Evolutionary conservation across 495 filamentous ascomycete species (phyloP), one percentile per base, ranked within the genome.

Genomic region (Entonaema liquescens): DNA sequence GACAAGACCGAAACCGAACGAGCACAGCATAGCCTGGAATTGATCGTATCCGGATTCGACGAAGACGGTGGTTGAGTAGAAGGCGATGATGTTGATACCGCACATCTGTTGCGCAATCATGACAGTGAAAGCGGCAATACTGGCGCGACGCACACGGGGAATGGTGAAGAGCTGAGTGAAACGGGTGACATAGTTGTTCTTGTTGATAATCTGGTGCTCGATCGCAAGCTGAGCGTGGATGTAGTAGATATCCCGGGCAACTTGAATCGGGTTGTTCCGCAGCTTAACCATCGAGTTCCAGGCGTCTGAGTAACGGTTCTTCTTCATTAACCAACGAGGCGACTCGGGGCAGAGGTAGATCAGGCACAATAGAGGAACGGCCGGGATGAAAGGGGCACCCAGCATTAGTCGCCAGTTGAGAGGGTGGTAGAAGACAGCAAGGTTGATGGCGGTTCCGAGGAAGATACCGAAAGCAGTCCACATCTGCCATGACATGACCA

Each of bases 41-140:
- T 85, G 78, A 57, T 38, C 77, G 19, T 87, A 86, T 21, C 90
- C 89, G 17, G 91, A 87, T 1, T 91, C 68, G 6, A 75, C 71
- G 81, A 95, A 95, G 55, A 95, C 83, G 2, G 91, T 91, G 0
- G 89, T 89, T 0, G 87, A 90, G 79, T 95, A 97, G 83, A 95
- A 95, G n/a, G 92, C 88, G 36, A 94, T 91, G 77, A 95, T 91
- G 80, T 91, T 92, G 75, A 90, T 91, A 66, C 92, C 91, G 76
- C 92, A 95, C 89, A 96, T 92, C 79, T 97, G 93, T 81, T 95
- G 91, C 3, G 88, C 88, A 60, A 91, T 86, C 90, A 92, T 93
- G 62, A 92, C 90, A 26, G 87, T 84, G 69, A 89, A 89, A 28
- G 88, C 81, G 3, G 87, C 89, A 2, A 86, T 63, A 50, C 81